Percentiles rank a stretch among this genome's conserved stretches.
Conservation (phyloP, 805 yeast species). For the Ogataea wickerhamii region DNA sequence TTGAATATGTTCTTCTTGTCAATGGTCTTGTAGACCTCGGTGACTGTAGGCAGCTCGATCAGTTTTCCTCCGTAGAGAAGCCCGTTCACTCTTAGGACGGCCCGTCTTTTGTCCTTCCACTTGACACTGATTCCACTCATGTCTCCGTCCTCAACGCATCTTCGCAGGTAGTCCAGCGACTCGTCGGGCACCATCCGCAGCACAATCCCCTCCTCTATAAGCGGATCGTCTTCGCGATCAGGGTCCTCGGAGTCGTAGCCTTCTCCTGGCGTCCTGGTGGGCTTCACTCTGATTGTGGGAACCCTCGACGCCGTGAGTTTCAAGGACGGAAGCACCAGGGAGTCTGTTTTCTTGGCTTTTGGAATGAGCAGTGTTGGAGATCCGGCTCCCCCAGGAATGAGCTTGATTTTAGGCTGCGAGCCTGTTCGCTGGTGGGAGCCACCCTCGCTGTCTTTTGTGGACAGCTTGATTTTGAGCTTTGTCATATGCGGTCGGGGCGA, state of each 20-base stretch:
- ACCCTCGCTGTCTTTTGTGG: conserved; percentile 5
- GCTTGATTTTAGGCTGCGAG: conserved; percentile 23
- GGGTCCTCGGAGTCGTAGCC: conserved; percentile 98
- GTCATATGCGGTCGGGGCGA: no score
- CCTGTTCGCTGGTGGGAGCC: conserved; percentile 6
- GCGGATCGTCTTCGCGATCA: conserved; percentile 91
- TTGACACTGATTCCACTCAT: conserved; percentile 66
- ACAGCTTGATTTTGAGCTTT: conserved; percentile 24
- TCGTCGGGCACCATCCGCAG: conserved; percentile 68
- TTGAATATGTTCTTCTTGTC: conserved; percentile 88
- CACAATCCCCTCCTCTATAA: conserved; percentile 81
- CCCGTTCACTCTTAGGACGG: conserved; percentile 69
- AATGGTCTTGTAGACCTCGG: conserved; percentile 83
- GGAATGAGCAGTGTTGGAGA: conserved; percentile 10
- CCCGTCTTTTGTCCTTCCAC: conserved; percentile 81
- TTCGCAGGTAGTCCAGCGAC: conserved; percentile 67
- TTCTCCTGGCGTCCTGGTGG: conserved; percentile 78
- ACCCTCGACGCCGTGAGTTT: conserved; percentile 37
- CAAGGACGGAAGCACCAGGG: conserved; percentile 16
- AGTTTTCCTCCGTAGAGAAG: conserved; percentile 76
- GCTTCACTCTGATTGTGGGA: conserved; percentile 51
- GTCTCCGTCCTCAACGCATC: conserved; percentile 74
- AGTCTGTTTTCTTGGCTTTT: conserved; percentile 2
- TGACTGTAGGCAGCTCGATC: conserved; percentile 83
- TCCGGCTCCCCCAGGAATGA: conserved; percentile 22